Conservation (phyloP, 164 flowering plant genomes). For the Malania oleifera region DNA sequence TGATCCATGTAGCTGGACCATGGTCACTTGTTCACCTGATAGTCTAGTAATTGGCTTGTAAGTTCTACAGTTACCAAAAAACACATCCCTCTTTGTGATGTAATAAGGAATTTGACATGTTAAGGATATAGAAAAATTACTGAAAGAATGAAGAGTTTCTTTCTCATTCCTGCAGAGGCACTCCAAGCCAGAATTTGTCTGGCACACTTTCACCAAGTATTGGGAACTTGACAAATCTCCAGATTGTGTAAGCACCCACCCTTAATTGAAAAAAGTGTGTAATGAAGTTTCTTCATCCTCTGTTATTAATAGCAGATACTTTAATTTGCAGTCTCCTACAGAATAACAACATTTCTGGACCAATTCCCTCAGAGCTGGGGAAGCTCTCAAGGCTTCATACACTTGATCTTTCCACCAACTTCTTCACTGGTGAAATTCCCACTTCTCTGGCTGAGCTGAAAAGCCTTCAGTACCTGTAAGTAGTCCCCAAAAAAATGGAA, state of each 20-base stretch:
- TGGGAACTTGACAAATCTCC: constrained; percentile 90
- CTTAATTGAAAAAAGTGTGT: neutral
- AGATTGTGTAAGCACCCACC: constrained; percentile 53
- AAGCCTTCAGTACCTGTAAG: neutral
- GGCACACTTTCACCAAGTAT: constrained; percentile 80
- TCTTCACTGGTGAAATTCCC: neutral
- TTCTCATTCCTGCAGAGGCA: constrained; percentile 47
- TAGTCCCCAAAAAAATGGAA: too few species aligned
- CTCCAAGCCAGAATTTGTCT: constrained; percentile 81
- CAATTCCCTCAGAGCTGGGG: neutral
- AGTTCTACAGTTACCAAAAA: constrained; percentile 7
- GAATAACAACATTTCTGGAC: neutral
- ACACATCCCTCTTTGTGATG: neutral
- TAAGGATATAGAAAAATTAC: neutral
- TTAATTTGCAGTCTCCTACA: neutral
- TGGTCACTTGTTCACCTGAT: constrained; percentile 37
- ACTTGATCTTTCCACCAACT: constrained; percentile 2
- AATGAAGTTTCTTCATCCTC: neutral
- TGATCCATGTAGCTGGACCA: constrained; percentile 41
- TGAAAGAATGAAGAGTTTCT: neutral
- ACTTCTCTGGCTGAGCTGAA: neutral
- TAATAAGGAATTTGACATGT: neutral
- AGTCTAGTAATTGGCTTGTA: constrained; percentile 26
- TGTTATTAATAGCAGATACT: neutral
- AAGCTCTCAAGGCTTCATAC: neutral